Evolutionary conservation across 306 rosid genomes (phyloP).

Genomic region (Dryas octopetala): DNA sequence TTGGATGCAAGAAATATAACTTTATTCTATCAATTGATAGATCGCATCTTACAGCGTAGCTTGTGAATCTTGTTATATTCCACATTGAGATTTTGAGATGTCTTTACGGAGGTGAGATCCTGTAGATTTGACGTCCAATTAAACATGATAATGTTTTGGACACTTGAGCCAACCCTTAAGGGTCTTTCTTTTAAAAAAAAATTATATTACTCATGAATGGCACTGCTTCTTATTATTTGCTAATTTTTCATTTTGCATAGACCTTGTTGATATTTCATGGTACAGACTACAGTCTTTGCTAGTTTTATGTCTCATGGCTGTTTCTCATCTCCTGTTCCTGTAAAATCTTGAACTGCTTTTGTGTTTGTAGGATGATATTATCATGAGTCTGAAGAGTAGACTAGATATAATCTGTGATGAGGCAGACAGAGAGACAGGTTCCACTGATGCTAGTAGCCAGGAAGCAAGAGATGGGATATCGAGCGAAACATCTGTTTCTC

Average conservation of each 20-base stretch:
- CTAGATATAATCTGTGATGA: conserved; percentile 87
- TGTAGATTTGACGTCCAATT: no score
- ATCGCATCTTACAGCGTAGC: no score
- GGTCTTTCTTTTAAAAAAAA: neutral
- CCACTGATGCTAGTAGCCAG: conserved; percentile 33
- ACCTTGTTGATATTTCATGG: neutral
- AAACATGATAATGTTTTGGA: no score
- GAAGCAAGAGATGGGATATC: conserved; percentile 43
- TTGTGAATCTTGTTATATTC: no score
- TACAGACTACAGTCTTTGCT: neutral
- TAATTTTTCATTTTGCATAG: neutral
- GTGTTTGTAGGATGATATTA: conserved; percentile 72
- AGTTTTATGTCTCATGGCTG: neutral
- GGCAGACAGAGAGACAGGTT: conserved; percentile 51
- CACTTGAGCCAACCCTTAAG: neutral
- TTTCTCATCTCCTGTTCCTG: neutral
- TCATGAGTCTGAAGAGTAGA: conserved; percentile 80
- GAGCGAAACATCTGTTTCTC: conserved; percentile 55
- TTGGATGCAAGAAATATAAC: neutral
- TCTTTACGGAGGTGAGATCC: no score
- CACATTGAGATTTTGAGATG: no score
- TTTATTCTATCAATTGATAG: neutral
- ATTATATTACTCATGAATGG: neutral
- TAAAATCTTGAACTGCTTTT: conserved; percentile 12
- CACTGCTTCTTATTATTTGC: neutral